These are phyloP conservation scores for Alloteropsis semialata DNA, from an alignment of 176 grass and related monocot species.

Conservation along the genomic window DNA sequence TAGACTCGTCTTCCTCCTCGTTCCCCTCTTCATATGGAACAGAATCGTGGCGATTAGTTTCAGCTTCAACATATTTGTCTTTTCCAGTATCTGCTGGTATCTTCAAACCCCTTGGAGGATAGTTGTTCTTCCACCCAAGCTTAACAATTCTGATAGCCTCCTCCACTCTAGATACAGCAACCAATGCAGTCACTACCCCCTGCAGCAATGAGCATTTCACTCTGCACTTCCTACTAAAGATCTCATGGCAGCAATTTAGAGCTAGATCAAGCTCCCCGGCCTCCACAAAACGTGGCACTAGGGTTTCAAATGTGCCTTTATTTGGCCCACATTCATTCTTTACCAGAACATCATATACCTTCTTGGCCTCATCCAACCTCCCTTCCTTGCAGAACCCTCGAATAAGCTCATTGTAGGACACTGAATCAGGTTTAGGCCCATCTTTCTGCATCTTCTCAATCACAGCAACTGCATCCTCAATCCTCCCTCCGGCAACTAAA, in stretches of 20 bases:
- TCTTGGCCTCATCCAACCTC: conserved; percentile 48
- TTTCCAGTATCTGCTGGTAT: not conserved
- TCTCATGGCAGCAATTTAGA: conserved; percentile 45
- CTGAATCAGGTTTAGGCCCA: conserved; percentile 49
- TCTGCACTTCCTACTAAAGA: conserved; percentile 19
- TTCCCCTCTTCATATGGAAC: not conserved
- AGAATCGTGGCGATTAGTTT: not conserved
- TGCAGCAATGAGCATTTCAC: conserved; percentile 37
- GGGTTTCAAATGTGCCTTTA: conserved; percentile 41
- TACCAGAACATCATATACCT: conserved; percentile 41
- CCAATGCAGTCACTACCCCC: conserved; percentile 46
- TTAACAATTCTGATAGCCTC: conserved; percentile 49
- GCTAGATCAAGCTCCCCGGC: conserved; percentile 52
- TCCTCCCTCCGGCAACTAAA: conserved; percentile 34
- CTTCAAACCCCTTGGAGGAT: conserved; percentile 27
- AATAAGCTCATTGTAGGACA: conserved; percentile 59
- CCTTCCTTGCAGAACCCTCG: conserved; percentile 41
- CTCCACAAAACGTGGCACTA: conserved; percentile 39
- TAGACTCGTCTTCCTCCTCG: not conserved
- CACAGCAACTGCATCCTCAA: conserved; percentile 42
- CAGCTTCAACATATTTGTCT: not conserved
- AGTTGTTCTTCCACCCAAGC: conserved; percentile 44
- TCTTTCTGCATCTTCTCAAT: conserved; percentile 44
- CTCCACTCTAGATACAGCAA: conserved; percentile 29
- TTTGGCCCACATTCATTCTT: conserved; percentile 41